These are phyloP conservation scores for Podospora pseudocomata DNA, from an alignment of 495 filamentous ascomycete species.

Conservation along the genomic window DNA sequence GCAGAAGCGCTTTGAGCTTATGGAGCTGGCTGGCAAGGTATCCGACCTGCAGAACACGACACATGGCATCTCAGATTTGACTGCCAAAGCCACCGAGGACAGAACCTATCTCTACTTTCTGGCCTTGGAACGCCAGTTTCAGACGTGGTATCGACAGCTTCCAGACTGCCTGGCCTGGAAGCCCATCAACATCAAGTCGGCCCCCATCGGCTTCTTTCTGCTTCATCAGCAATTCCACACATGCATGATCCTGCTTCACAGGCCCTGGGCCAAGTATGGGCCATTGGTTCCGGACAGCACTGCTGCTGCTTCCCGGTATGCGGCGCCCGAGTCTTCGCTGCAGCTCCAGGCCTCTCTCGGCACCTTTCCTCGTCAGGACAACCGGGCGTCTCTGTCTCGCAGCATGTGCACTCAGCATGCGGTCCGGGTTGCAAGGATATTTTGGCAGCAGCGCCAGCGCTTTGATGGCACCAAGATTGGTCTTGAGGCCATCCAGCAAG, in stretches of 20 bases:
- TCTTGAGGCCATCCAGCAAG: conserved; percentile 47
- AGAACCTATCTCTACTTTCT: conserved; percentile 46
- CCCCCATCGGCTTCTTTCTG: conserved; percentile 50
- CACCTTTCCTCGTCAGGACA: conserved; percentile 29
- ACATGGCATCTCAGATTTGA: conserved; percentile 13
- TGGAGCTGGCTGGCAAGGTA: conserved; percentile 51
- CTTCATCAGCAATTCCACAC: conserved; percentile 53
- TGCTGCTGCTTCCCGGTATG: conserved; percentile 9
- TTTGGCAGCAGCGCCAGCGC: conserved; percentile 50
- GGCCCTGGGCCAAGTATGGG: conserved; percentile 48
- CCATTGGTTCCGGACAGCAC: conserved; percentile 30
- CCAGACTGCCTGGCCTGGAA: conserved; percentile 48
- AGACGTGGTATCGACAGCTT: conserved; percentile 49
- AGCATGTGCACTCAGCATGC: conserved; percentile 52
- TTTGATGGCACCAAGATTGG: conserved; percentile 47
- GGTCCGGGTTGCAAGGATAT: conserved; percentile 47
- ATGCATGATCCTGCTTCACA: conserved; percentile 47
- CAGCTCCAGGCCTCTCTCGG: conserved; percentile 16
- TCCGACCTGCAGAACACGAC: conserved; percentile 37
- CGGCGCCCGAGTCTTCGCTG: conserved; percentile 9
- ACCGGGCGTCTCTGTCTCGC: conserved; percentile 41
- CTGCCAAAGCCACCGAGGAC: conserved; percentile 32
- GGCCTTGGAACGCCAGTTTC: conserved; percentile 47
- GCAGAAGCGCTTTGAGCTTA: conserved; percentile 46
- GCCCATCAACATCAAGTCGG: conserved; percentile 45